A percentile compares a stretch with the other conserved stretches of the same genome.
These are phyloP conservation scores for Neonectria coccinea DNA, from an alignment of 2,329 filamentous ascomycete genomes.

Conservation along the genomic window DNA sequence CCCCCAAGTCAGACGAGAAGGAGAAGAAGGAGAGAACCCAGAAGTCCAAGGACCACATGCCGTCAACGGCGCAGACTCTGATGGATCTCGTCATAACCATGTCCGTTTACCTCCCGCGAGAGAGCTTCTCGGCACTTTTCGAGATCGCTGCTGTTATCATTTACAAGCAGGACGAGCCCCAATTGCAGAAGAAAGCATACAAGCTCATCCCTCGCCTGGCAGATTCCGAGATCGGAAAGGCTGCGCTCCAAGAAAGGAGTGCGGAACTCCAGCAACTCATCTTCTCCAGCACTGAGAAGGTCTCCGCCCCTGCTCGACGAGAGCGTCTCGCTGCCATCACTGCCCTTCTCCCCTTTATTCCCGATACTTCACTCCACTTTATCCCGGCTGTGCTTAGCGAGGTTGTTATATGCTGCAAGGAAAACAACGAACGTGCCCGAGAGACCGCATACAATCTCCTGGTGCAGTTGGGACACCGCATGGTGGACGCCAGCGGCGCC, in stretches of 20 bases:
- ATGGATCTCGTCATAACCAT: conserved; percentile 98
- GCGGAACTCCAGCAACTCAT: conserved; percentile 85
- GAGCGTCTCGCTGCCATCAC: conserved; percentile 88
- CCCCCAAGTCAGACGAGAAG: conserved; percentile 64
- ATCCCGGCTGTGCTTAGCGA: conserved; percentile 92
- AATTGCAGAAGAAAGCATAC: conserved; percentile 98
- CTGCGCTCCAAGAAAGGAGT: conserved; percentile 81
- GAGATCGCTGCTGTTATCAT: conserved; percentile 87
- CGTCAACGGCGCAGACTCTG: conserved; percentile 91
- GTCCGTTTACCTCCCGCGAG: conserved; percentile 88
- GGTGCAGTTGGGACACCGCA: conserved; percentile 87
- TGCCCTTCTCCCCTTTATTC: conserved; percentile 82
- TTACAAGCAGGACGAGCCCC: conserved; percentile 83
- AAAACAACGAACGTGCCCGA: conserved; percentile 94
- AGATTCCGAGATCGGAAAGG: conserved; percentile 80
- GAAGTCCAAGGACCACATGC: conserved; percentile 78
- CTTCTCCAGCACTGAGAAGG: conserved; percentile 82
- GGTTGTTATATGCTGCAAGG: conserved; percentile 95
- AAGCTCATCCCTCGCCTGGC: conserved; percentile 94
- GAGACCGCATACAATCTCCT: conserved; percentile 91
- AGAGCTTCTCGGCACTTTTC: conserved; percentile 88
- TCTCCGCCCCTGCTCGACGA: conserved; percentile 84
- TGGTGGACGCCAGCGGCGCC: conserved; percentile 73
- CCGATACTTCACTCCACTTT: conserved; percentile 85
- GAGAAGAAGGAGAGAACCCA: conserved; percentile 72